phyloP scores from a whole-genome alignment of 208 protist genomes.

The Wallacemonas sp. region DNA sequence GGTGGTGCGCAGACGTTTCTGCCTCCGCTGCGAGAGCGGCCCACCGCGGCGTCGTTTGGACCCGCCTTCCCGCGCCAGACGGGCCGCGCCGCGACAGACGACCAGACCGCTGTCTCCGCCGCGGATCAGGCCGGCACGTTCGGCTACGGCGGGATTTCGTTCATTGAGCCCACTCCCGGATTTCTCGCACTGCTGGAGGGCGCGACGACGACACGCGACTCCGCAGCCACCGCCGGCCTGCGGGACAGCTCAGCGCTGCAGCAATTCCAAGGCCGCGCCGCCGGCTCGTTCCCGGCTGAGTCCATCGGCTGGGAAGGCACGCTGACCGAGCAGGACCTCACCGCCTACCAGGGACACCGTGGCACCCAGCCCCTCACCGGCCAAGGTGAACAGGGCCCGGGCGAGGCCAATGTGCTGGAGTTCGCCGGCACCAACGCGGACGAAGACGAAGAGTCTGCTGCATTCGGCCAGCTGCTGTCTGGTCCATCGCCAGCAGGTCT shows the following conservation, averaged over 20 bases:
- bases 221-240: too few species aligned
- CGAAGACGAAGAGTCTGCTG: neutral
- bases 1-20: too few species aligned
- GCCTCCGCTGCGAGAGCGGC: neutral
- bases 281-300: slow-evolving; percentile 17
- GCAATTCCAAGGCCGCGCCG: neutral
- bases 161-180: slow-evolving; percentile 36
- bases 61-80: neutral
- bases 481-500: too few species aligned
- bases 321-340: slow-evolving; percentile 10
- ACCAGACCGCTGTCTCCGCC: too few species aligned
- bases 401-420: slow-evolving; percentile 5
- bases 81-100: too few species aligned
- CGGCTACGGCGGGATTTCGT: slow-evolving; percentile 43
- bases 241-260: too few species aligned
- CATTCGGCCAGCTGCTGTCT: too few species aligned
- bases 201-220: neutral
- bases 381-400: neutral
- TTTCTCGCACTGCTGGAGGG: slow-evolving; percentile 35
- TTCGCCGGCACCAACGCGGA: neutral
- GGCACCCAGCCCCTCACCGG: neutral
- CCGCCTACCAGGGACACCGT: neutral
- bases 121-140: slow-evolving; percentile 20
- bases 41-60: neutral
- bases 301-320: slow-evolving; percentile 36